These are phyloP conservation scores for Coelastrella sp. DNA, from an alignment of 139 green algal genomes.

Conservation along the genomic window DNA sequence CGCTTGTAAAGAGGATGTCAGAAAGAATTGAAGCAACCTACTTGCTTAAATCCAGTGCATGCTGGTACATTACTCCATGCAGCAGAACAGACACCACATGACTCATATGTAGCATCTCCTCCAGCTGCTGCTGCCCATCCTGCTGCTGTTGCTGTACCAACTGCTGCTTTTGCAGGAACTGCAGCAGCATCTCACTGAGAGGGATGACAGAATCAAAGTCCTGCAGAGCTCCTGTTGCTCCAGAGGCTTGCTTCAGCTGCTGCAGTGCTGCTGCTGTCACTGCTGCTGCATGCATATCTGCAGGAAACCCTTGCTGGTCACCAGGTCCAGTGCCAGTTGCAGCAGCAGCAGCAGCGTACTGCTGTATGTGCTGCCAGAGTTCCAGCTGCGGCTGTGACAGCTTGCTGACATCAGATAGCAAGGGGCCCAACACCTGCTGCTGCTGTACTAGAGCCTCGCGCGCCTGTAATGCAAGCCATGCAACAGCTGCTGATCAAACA, in stretches of 20 bases:
- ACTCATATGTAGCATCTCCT: background rate
- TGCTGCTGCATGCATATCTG: too few species aligned
- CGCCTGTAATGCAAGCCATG: background rate
- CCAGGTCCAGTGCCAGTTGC: too few species aligned
- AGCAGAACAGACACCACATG: background rate
- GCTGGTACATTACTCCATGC: background rate
- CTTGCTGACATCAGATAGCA: background rate
- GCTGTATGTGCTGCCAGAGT: background rate
- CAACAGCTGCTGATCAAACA: too few species aligned
- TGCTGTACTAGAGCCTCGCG: background rate
- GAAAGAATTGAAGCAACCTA: too few species aligned
- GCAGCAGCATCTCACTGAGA: too few species aligned
- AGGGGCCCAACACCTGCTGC: background rate
- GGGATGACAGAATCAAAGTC: too few species aligned
- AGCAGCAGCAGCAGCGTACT: too few species aligned
- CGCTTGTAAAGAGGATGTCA: too few species aligned
- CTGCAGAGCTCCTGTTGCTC: background rate
- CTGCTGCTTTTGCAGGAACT: background rate
- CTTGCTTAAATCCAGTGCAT: background rate
- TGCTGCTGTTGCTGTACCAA: background rate
- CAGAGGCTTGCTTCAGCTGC: background rate
- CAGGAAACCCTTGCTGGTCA: too few species aligned
- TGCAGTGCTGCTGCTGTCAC: background rate
- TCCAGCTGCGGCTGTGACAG: background rate
- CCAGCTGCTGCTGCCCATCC: background rate